Evolutionary conservation across 768 basidiomycete species (phyloP), one percentile per base, ranked within the genome.

Genomic region (Mycena chlorophos): DNA sequence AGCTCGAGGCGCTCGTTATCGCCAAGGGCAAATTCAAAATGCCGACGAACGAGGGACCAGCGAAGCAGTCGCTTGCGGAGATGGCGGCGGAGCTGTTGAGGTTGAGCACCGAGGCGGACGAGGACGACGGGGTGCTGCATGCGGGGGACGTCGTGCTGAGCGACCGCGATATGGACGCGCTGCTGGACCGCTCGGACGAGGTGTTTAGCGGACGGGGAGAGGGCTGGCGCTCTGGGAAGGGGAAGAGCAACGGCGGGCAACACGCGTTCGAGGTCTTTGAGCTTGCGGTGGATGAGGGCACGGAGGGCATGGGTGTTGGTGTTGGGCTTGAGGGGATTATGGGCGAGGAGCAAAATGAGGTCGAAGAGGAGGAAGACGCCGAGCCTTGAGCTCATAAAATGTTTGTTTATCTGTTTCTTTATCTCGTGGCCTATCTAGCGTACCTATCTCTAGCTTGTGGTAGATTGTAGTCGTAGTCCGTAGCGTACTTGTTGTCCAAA

Each of bases 1-100:
- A 91, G 70, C 81, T 99, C 4, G 97, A 98, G 73, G 91, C 91
- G 2, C 77, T 98, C 31, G 94, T 99, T 65, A 98, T 98, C 65
- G 94, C 92, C 8, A 91, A 94, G 73, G 93, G 91, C 58, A 91
- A 94, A 73, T 94, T 94, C 75, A 89, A 85, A 63, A 84, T 80
- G 71, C 89, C 91, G 0, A 83, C 81, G 4, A 74, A 77, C 53
- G 80, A 69, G 4, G 81, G 77, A 17, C 64, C 72, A 73, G 20
- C 70, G 56, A 16, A 79, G 70, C 58, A 86, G 70, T 86, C 81
- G 2, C 83, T 90, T 65, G 85, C 87, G 0, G 91, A 94, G 65
- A 83, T 94, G 79, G 90, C 92, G 0, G 82, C 88, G 19, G 79
- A 84, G 19, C 72, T 97, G 38, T 76, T 96, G 22, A 78, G 78